Evolutionary conservation across 2,329 filamentous ascomycete species (phyloP).

Genomic region (Shiraia sp.): DNA sequence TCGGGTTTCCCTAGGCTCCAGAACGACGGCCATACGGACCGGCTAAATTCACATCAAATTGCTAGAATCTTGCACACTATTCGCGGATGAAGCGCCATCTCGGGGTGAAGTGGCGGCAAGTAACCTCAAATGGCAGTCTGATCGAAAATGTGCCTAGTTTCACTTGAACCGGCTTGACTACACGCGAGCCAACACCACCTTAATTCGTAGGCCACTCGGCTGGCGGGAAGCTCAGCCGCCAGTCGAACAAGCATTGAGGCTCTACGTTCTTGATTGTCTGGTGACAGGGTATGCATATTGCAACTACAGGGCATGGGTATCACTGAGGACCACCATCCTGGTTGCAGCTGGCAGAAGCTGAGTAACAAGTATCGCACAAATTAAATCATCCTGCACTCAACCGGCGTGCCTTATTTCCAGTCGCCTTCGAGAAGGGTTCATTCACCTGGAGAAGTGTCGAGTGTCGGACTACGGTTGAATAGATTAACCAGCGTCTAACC

Average conservation of each 20-base stretch:
- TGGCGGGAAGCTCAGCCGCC: not conserved
- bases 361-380: conserved; percentile 5
- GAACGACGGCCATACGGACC: conserved; percentile 31
- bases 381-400: conserved; percentile 2
- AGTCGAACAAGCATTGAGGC: not conserved
- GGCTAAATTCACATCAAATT: conserved; percentile 31
- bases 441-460: conserved; percentile 7
- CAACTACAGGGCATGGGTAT: too few species aligned
- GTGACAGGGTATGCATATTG: too few species aligned
- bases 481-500: conserved; percentile 18
- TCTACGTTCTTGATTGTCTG: too few species aligned
- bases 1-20: conserved; percentile 20
- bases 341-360: conserved; percentile 4
- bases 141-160: conserved; percentile 12
- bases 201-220: conserved; percentile 7
- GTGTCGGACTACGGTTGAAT: conserved; percentile 19
- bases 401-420: conserved; percentile 5
- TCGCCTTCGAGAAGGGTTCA: conserved; percentile 11
- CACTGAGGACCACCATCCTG: conserved; percentile 8
- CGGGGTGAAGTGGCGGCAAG: conserved; percentile 23
- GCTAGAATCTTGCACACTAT: conserved; percentile 18
- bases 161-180: conserved; percentile 5
- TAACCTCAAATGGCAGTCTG: conserved; percentile 12
- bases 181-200: conserved; percentile 6
- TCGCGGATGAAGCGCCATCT: conserved; percentile 22